Evolutionary conservation across 2,329 filamentous ascomycete genomes (phyloP), one percentile per base, ranked within the genome.

Genomic region (Drechslerella stenobrocha): DNA sequence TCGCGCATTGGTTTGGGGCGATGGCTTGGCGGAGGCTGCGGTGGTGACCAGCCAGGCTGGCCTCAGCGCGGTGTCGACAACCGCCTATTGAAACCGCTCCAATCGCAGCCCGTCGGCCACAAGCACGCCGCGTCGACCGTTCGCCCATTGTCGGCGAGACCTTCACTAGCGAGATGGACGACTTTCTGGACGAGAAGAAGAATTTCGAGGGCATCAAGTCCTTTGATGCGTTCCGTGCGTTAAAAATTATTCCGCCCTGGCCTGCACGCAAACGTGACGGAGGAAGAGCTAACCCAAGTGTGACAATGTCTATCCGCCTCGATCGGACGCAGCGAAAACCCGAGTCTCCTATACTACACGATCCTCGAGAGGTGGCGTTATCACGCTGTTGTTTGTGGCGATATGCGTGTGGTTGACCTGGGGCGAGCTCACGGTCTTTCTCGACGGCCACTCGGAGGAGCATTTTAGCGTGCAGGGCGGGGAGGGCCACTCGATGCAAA

Each of bases 171-270:
- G 45, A 51, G n/a, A 70, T 70, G 61, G 69, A 70, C 51, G 72
- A 70, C 23, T 69, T 69, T 42, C 15, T 69, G 37, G 71, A 73
- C 47, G 70, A 72, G 46, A 56, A 67, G 63, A 64, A 70, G 52
- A 73, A 81, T 63, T 77, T 76, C 53, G 77, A 81, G 60, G 78
- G 76, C 26, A 74, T 95, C 74, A 87, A 86, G 77, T 90, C 92
- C 65, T 98, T 98, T 78, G 93, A 98, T 80, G 92, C 91, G 71
- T 98, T 98, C 77, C 92, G 90, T 96, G 83, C 75, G 88, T 81
- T n/a, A n/a, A n/a, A n/a, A n/a, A n/a, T n/a, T n/a, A n/a, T n/a
- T n/a, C n/a, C n/a, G n/a, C n/a, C n/a, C n/a, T n/a, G n/a, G n/a
- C n/a, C n/a, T n/a, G n/a, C n/a, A n/a, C n/a, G n/a, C n/a, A n/a